phyloP scores from a whole-genome alignment of 441 rosid species.

The Bocquillonia castaneifolia region DNA sequence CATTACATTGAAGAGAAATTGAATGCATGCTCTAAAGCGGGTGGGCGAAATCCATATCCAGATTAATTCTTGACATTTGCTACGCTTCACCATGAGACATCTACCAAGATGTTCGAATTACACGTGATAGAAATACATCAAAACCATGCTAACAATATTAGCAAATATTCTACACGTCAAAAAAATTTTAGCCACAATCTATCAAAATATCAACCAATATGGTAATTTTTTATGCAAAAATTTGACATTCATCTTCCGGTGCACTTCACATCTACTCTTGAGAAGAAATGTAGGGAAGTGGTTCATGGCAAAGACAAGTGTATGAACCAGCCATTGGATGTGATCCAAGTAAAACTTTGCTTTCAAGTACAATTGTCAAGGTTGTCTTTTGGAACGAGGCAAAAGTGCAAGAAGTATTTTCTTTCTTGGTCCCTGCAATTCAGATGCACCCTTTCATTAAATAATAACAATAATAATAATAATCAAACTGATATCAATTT shows the following conservation, averaged over 20 bases:
- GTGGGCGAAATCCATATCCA: constrained; percentile 2
- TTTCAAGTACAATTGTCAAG: constrained; percentile 14
- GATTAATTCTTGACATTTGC: background rate
- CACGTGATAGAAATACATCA: background rate
- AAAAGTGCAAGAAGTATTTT: constrained; percentile 72
- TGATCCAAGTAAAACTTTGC: background rate
- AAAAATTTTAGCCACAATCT: constrained; percentile 4
- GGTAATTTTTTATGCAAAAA: constrained; percentile 19
- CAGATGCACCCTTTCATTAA: constrained; percentile 7
- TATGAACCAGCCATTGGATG: constrained; percentile 13
- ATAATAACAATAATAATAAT: background rate
- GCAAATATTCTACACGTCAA: constrained; percentile 23
- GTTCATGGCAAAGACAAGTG: constrained; percentile 13
- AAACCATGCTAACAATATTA: constrained; percentile 3
- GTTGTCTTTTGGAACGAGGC: constrained; percentile 49
- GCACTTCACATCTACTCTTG: constrained; percentile 8
- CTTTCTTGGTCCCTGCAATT: constrained; percentile 87
- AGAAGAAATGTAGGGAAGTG: constrained; percentile 15
- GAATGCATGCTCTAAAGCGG: no score
- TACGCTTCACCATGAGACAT: background rate
- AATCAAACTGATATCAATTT: no score
- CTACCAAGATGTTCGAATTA: background rate
- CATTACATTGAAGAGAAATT: background rate
- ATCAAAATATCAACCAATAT: constrained; percentile 1
- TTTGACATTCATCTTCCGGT: background rate